Conservation (phyloP, 225 moss, liverwort and hornwort genomes). For the Polytrichum formosum region DNA sequence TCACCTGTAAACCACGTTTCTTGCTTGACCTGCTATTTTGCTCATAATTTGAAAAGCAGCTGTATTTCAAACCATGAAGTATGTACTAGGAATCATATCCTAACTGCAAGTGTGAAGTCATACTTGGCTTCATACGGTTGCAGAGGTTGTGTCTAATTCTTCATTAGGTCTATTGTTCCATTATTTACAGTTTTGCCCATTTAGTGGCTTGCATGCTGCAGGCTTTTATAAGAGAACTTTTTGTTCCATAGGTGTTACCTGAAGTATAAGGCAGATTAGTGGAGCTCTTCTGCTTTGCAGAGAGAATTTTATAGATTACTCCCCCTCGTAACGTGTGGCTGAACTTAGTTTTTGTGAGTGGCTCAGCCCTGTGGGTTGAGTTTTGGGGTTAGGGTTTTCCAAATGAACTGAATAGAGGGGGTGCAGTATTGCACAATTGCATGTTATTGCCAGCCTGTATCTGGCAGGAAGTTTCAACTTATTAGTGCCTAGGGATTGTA, state of each 20-base stretch:
- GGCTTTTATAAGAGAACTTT: background rate
- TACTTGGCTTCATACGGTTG: background rate
- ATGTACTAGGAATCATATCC: background rate
- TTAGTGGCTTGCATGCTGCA: background rate
- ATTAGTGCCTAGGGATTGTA: background rate
- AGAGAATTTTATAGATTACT: background rate
- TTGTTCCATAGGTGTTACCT: background rate
- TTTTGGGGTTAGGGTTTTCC: background rate
- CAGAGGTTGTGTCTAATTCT: background rate
- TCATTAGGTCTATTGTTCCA: background rate
- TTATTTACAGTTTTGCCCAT: background rate
- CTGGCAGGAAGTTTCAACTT: background rate
- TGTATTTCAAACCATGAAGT: background rate
- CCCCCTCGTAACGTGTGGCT: background rate
- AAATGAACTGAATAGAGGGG: background rate
- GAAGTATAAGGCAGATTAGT: background rate
- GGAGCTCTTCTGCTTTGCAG: background rate
- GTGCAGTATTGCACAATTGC: background rate
- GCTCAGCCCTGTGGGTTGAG: slow-evolving; percentile 1
- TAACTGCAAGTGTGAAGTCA: background rate
- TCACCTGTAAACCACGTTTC: background rate
- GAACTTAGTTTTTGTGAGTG: background rate
- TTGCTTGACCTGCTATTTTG: background rate
- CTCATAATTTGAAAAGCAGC: background rate
- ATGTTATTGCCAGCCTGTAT: background rate